Evolutionary conservation across 2,329 filamentous ascomycete genomes (phyloP), one percentile per base, ranked within the genome.

Genomic region (Pleurostoma richardsiae): DNA sequence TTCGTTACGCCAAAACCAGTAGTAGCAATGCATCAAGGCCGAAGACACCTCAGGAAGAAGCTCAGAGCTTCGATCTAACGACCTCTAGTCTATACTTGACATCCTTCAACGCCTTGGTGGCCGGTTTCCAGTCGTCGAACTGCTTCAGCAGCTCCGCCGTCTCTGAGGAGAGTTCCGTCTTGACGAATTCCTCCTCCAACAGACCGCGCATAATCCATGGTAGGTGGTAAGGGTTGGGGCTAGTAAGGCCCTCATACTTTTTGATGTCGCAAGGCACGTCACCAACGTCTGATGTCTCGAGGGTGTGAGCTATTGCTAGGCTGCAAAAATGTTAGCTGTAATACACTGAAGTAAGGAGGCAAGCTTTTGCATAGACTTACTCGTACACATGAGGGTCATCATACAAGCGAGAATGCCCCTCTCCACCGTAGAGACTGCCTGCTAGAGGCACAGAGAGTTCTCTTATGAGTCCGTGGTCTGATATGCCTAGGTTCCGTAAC

Each of bases 191-290:
- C 64, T 99, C 94, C 62, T 97, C 94, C 3, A 99, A 70, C 48
- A 99, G 70, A 1, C 94, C 94, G 6, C 94, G 82, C 84, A 99
- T 94, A 33, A 94, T 92, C 85, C 95, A 99, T 0, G 94, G 94
- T 10, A 99, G 72, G 46, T 94, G 85, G 60, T 92, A 97, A 0
- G 92, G 92, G 58, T 96, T 97, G 11, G 84, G 70, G 48, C 78
- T 75, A 1, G 68, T 59, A 29, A 80, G 56, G 52, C 57, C 61
- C 46, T 75, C 72, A 50, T 77, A 76, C 52, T 74, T 72, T 51
- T 75, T 70, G 41, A 83, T 67, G 45, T 73, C 65, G 29, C 83
- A 71, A 3, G 70, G 60, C 7, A 72, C 66, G 31, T 69, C 62
- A 11, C 70, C 66, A 10, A 82, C 66, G 7, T 70, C 68, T 1